Base-by-base conservation (phyloP, 1,139 yeast genomes). In the Suhomyces panamericanus region DNA sequence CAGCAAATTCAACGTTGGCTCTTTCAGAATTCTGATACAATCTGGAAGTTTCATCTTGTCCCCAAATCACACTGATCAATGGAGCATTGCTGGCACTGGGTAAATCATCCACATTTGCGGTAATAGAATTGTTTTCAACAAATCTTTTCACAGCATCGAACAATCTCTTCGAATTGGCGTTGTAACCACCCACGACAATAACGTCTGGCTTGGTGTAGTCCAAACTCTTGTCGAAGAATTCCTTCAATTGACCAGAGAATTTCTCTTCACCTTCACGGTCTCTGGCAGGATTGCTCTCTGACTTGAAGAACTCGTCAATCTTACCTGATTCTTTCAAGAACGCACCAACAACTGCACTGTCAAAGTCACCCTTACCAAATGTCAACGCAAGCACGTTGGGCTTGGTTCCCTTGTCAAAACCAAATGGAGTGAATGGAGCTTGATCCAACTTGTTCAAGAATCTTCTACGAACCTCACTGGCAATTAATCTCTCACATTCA, bases 1-100 rank as follows among this genome's bases (percentile, higher is more conserved):
- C 96, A n/a, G 96, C 83, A 62, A 87, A 87, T 62, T 93, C 98
- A 37, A 75, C 72, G 12, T 69, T 69, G 0, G 96, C 96, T 50
- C 91, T 77, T 31, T 75, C 79, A 0, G 96, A 87, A 58, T 85
- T 81, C 64, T 91, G 96, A 62, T 78, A 93, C 50, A 95, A 77
- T 45, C 95, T 75, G 0, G 99, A 97, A 29, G 95, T 90, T 62
- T 93, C 99, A 63, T 93, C 97, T 56, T 86, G 88, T 27, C 88
- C 96, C 83, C 90, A 93, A 13, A 90, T 70, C 3, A 88, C 81
- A 41, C 73, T 79, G 28, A 84, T 56, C 29, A 77, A 62, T 12
- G 78, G 79, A 4, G 78, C 69, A 35, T 66, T 63, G 26, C 26
- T 35, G 10, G 65, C 70, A 30, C 70, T 76, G 3, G 62, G 57